Conservation (phyloP, 257 asterid species). For the Nicotiana obtusifolia region DNA sequence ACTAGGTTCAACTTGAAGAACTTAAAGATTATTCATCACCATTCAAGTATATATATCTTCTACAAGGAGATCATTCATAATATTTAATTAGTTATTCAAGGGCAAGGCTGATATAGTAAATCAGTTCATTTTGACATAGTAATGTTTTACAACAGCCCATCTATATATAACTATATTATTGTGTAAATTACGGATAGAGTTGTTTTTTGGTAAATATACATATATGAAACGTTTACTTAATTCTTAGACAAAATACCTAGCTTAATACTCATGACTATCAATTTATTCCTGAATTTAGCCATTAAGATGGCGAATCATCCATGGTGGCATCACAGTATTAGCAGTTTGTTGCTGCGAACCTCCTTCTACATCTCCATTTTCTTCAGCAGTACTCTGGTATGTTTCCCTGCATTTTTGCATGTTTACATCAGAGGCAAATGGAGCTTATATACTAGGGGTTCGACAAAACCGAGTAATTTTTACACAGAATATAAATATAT, state of each 20-base stretch:
- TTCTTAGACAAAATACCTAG: neutral
- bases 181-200: neutral
- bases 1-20: no score
- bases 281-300: neutral
- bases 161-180: neutral
- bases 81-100: neutral
- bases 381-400: slow-evolving; percentile 17
- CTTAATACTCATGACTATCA: neutral
- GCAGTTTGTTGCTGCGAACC: slow-evolving; percentile 28
- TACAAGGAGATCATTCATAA: neutral
- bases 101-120: neutral
- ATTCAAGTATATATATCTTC: neutral
- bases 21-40: no score
- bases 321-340: slow-evolving; percentile 42
- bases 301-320: slow-evolving; percentile 42
- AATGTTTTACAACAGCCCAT: neutral
- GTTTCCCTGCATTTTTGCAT: slow-evolving; percentile 32
- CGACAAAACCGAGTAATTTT: neutral
- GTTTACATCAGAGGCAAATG: neutral
- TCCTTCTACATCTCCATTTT: slow-evolving; percentile 34
- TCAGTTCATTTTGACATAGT: neutral
- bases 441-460: neutral
- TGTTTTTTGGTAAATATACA: neutral
- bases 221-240: neutral
- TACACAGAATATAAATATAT: neutral